Base-by-base conservation (phyloP, 2,329 filamentous ascomycete species). In the Trichoderma simmonsii region DNA sequence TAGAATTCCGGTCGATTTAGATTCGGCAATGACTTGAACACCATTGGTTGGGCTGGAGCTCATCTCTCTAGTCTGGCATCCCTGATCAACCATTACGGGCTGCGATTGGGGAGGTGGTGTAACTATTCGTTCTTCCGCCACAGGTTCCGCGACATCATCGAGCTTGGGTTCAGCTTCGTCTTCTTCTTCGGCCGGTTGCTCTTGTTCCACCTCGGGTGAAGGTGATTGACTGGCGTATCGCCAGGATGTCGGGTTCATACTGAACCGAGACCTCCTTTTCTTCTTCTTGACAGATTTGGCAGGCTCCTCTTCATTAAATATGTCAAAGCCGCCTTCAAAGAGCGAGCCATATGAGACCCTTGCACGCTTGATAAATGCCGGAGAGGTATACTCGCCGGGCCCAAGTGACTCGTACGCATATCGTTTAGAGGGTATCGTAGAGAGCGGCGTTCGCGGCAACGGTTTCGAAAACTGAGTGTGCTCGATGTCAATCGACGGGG, bases 311-410 rank as follows among this genome's bases (percentile, higher is more conserved):
- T 89, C 76, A 72, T 93, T 90, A 15, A 95, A 91, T 4, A 90
- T 87, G 76, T 94, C 90, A 74, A 89, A 86, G 1, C 86, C 86
- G 5, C 86, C 86, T 74, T 92, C 89, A 65, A 91, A 89, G 0
- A 92, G 81, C 0, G 89, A 88, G 1, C 91, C 91, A 71, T 91
- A 91, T 0, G 92, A 94, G 4, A 92, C 83, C 70, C 92, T 86
- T 15, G 89, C 87, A 68, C 91, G 87, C 79, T 92, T 95, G 24
- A 93, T 82, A 75, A 97, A 97, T 0, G 93, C 93, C 0, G 94
- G 94, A 3, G 94, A 97, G 5, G 88, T 85, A 83, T 90, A 96
- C 75, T 91, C 88, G 21, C 85, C 82, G 59, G 83, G 76, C 9
- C 83, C 83, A 60, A 83, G 75, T 3, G 77, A 77, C 24, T 80